These are phyloP conservation scores for Chaetothyriales sp. DNA, from an alignment of 2,329 filamentous ascomycete species.

Conservation along the genomic window DNA sequence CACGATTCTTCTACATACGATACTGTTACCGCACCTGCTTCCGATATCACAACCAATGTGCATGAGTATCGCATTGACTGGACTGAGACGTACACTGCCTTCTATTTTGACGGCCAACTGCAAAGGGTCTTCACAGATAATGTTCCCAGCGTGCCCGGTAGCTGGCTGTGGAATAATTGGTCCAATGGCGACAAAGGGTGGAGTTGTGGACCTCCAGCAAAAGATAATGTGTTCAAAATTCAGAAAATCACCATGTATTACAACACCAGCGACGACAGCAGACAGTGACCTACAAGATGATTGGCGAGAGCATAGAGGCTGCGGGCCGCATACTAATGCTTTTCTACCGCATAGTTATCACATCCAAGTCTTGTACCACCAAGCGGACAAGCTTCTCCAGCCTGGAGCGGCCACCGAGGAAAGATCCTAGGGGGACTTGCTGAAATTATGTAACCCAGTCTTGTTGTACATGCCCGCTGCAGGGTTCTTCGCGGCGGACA, in stretches of 20 bases:
- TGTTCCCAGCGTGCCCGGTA: slow-evolving; percentile 10
- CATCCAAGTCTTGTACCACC: too few relatives aligned
- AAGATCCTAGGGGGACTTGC: too few relatives aligned
- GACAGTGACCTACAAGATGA: neutral
- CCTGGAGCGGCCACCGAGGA: too few relatives aligned
- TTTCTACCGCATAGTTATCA: too few relatives aligned
- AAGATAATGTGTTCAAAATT: slow-evolving; percentile 13
- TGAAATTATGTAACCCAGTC: too few relatives aligned
- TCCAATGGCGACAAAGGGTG: slow-evolving; percentile 15
- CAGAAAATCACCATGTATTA: slow-evolving; percentile 17
- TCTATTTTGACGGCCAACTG: slow-evolving; percentile 13
- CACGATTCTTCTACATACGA: slow-evolving; percentile 3
- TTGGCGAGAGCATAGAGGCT: too few relatives aligned
- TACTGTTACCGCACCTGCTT: slow-evolving; percentile 9
- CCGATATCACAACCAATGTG: slow-evolving; percentile 7
- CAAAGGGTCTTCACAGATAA: slow-evolving; percentile 12
- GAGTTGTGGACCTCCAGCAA: slow-evolving; percentile 11
- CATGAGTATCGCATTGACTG: slow-evolving; percentile 18
- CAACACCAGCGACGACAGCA: slow-evolving; percentile 5
- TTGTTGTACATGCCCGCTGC: neutral
- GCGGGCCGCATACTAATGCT: too few relatives aligned
- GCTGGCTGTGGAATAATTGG: slow-evolving; percentile 18
- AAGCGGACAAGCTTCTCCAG: too few relatives aligned
- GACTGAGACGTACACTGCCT: slow-evolving; percentile 13
- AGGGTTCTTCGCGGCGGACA: neutral